Conservation (phyloP, 805 yeast genomes). For the Wickerhamomyces pijperi region DNA sequence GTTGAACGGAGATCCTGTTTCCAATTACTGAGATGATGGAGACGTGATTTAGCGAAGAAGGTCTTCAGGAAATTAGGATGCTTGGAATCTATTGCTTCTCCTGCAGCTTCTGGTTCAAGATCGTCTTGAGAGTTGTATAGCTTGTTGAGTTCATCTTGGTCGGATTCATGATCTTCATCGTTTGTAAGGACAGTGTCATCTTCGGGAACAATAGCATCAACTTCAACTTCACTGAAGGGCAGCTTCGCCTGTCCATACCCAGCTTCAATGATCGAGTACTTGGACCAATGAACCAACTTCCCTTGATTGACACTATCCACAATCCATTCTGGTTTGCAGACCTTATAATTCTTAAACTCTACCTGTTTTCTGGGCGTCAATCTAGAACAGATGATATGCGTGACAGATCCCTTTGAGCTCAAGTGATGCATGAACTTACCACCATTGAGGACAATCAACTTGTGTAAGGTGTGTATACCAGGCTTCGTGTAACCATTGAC, state of each 20-base stretch:
- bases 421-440: constrained; percentile 66
- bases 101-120: constrained; percentile 2
- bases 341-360: constrained; percentile 58
- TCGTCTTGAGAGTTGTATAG: no score
- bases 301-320: constrained; percentile 44
- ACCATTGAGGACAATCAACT: constrained; percentile 64
- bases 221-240: constrained; percentile 12
- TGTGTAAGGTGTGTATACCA: constrained; percentile 60
- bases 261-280: constrained; percentile 40
- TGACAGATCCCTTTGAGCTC: constrained; percentile 58
- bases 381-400: constrained; percentile 76
- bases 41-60: constrained; percentile 71
- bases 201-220: background rate
- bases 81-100: constrained; percentile 39
- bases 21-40: constrained; percentile 86
- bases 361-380: constrained; percentile 66
- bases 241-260: constrained; percentile 45
- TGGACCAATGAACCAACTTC: constrained; percentile 55
- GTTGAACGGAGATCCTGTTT: constrained; percentile 59
- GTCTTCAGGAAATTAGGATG: constrained; percentile 64
- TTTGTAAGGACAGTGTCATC: no score
- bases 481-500: constrained; percentile 90
- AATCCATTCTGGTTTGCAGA: constrained; percentile 80
- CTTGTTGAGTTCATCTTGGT: constrained; percentile 2
- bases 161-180: constrained; percentile 2